Evolutionary conservation across 352 stramenopile genomes (phyloP).

Genomic region (Phytophthora cactorum): DNA sequence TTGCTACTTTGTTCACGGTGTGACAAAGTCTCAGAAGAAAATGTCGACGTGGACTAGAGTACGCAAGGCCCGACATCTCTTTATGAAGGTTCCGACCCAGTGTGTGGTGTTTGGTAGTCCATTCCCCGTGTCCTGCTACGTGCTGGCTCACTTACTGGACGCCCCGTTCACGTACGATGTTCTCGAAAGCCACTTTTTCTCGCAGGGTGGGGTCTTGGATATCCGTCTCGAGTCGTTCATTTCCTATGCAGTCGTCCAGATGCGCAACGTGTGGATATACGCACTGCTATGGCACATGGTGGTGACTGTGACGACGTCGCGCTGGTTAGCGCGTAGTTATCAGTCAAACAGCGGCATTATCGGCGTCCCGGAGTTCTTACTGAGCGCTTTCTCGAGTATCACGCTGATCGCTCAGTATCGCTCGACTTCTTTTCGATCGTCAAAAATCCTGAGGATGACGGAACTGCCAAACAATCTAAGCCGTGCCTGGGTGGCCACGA

Average conservation of each 20-base stretch:
- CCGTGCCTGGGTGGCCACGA: constrained; percentile 9
- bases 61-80: constrained; percentile 26
- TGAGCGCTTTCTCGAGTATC: constrained; percentile 42
- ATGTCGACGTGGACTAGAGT: constrained; percentile 1
- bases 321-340: constrained; percentile 12
- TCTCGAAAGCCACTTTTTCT: constrained; percentile 38
- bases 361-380: constrained; percentile 40
- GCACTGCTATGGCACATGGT: constrained; percentile 38
- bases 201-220: constrained; percentile 31
- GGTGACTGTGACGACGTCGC: constrained; percentile 20
- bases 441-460: constrained; percentile 17
- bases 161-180: constrained; percentile 46
- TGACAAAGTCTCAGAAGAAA: constrained; percentile 7
- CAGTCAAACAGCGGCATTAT: constrained; percentile 27
- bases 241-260: constrained; percentile 43
- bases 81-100: constrained; percentile 53
- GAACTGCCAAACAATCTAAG: constrained; percentile 16
- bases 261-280: constrained; percentile 55
- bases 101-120: constrained; percentile 58
- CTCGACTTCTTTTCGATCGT: constrained; percentile 31
- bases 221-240: constrained; percentile 36
- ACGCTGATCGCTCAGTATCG: constrained; percentile 45
- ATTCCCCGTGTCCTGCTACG: constrained; percentile 54
- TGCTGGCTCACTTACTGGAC: constrained; percentile 53
- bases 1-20: constrained; percentile 37